Evolutionary conservation across 257 asterid species (phyloP).

Genomic region (Rauvolfia tetraphylla): DNA sequence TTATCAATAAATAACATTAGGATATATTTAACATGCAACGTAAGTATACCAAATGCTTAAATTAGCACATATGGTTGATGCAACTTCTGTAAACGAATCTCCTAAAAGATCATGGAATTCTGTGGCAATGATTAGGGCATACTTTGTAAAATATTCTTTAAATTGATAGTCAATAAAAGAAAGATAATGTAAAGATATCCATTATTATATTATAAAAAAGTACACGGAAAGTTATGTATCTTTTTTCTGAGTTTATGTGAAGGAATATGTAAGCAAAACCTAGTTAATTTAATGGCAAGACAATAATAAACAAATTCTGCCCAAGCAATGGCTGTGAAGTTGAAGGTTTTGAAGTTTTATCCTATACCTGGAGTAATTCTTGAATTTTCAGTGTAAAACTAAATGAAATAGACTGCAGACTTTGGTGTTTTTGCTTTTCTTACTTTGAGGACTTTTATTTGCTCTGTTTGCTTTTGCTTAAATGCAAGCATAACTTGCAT

Average conservation of each 20-base stretch:
- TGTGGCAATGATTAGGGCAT: background rate
- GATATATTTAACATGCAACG: background rate
- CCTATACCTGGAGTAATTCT: background rate
- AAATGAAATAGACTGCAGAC: background rate
- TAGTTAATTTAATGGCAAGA: background rate
- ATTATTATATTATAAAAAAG: background rate
- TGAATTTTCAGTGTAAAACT: background rate
- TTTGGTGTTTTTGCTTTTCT: background rate
- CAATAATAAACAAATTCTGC: background rate
- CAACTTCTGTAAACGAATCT: background rate
- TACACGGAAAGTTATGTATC: background rate
- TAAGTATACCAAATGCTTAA: background rate
- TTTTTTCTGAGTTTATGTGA: background rate
- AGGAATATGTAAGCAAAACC: background rate
- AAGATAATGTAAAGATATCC: background rate
- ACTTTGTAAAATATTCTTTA: background rate
- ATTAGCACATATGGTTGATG: background rate
- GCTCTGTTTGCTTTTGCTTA: background rate
- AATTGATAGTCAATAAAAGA: background rate
- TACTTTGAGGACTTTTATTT: background rate
- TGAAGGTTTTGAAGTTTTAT: background rate
- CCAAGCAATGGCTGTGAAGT: background rate
- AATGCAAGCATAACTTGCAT: background rate
- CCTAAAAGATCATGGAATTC: background rate
- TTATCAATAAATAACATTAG: background rate